A percentile compares a stretch with the other conserved stretches of the same genome.
These are phyloP conservation scores for Mortierella sp. DNA, from an alignment of 371 early-diverging fungal species.

Conservation along the genomic window DNA sequence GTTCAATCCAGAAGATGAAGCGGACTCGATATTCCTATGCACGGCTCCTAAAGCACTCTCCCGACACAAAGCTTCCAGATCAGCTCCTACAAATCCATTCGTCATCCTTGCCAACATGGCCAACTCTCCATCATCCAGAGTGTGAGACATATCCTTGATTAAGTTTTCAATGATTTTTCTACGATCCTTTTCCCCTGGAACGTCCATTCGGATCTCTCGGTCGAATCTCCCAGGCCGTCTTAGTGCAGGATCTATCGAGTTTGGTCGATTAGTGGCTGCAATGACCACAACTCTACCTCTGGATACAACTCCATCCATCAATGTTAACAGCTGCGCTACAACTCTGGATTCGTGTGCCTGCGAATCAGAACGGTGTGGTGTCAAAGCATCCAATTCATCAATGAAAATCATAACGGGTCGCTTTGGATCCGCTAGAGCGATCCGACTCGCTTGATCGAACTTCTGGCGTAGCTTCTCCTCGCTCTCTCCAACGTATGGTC, in stretches of 20 bases:
- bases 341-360: conserved; percentile 89
- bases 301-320: conserved; percentile 94
- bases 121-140: conserved; percentile 34
- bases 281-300: conserved; percentile 86
- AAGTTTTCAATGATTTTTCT: conserved; percentile 70
- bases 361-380: conserved; percentile 86
- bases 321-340: conserved; percentile 96
- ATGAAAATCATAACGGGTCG: conserved; percentile 94
- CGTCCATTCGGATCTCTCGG: conserved; percentile 90
- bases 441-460: conserved; percentile 84
- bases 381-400: conserved; percentile 98
- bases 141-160: conserved; percentile 68
- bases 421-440: conserved; percentile 55
- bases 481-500: conserved; percentile 94
- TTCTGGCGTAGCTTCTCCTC: conserved; percentile 87
- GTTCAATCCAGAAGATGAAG: conserved; percentile 20
- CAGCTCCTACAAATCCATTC: conserved; percentile 98
- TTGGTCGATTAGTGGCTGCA: conserved; percentile 99
- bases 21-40: conserved; percentile 56
- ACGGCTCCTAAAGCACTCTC: conserved; percentile 86
- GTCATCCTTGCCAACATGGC: conserved; percentile 82
- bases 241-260: conserved; percentile 97
- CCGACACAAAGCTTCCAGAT: conserved; percentile 90
- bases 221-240: conserved; percentile 98
- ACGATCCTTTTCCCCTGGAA: conserved; percentile 78